These are phyloP conservation scores for Tricholoma matsutake DNA, from an alignment of 768 basidiomycete genomes.

Conservation along the genomic window DNA sequence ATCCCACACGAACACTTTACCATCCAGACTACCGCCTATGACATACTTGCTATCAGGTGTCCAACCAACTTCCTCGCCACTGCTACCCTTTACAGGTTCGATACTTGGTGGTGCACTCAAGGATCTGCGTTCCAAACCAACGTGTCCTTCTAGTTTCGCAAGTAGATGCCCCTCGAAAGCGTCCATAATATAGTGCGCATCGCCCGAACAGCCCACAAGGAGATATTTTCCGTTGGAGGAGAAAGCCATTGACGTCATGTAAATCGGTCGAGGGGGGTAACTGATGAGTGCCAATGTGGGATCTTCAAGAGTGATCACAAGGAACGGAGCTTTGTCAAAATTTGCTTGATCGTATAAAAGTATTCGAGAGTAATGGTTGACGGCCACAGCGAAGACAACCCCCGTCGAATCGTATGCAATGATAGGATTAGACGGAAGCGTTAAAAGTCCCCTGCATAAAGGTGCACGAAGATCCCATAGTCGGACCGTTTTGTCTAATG, in stretches of 20 bases:
- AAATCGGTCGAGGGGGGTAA: conserved; percentile 84
- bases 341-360: conserved; percentile 83
- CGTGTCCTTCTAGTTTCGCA: conserved; percentile 82
- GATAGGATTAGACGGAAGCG: conserved; percentile 70
- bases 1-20: conserved; percentile 88
- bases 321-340: conserved; percentile 91
- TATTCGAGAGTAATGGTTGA: conserved; percentile 80
- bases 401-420: conserved; percentile 84
- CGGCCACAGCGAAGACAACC: conserved; percentile 81
- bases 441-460: conserved; percentile 73
- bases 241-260: conserved; percentile 89
- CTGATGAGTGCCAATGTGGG: conserved; percentile 68
- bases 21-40: conserved; percentile 81
- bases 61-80: conserved; percentile 93
- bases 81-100: conserved; percentile 72
- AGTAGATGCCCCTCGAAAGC: conserved; percentile 83
- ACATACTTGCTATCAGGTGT: conserved; percentile 93
- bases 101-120: conserved; percentile 48
- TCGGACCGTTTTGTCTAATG: conserved; percentile 91
- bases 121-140: conserved; percentile 75
- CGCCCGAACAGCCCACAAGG: conserved; percentile 88
- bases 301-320: conserved; percentile 80
- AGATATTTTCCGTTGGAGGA: conserved; percentile 89
- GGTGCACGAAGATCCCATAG: conserved; percentile 91
- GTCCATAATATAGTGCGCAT: conserved; percentile 92